Conservation (phyloP, 305 asterid species). For the Fraxinus sp. region DNA sequence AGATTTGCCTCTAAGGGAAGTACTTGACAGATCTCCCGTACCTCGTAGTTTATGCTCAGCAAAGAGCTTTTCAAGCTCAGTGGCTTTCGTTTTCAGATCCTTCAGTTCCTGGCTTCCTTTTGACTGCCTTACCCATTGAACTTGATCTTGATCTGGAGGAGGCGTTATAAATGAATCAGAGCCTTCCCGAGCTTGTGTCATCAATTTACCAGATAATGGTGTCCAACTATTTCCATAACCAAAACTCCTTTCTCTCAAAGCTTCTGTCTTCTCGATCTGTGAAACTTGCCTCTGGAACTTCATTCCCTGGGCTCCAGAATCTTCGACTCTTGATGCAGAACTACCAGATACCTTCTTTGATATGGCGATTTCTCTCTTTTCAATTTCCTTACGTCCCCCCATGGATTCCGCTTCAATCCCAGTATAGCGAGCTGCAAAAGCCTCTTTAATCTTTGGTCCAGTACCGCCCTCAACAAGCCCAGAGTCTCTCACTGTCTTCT, state of each 20-base stretch:
- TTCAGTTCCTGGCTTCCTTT: constrained; percentile 83
- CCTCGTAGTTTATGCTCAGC: constrained; percentile 72
- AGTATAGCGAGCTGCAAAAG: constrained; percentile 43
- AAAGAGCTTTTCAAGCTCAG: constrained; percentile 79
- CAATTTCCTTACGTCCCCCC: constrained; percentile 37
- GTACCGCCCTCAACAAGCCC: constrained; percentile 44
- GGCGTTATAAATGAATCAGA: constrained; percentile 50
- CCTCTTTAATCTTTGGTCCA: constrained; percentile 52
- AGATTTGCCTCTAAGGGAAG: constrained; percentile 46
- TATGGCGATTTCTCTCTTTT: constrained; percentile 35
- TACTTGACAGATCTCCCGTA: constrained; percentile 61
- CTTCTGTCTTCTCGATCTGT: constrained; percentile 43
- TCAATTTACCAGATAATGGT: constrained; percentile 38
- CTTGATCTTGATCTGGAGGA: constrained; percentile 38
- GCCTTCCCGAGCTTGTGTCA: constrained; percentile 45
- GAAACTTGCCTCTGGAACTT: constrained; percentile 44
- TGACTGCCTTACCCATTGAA: constrained; percentile 62
- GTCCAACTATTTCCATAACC: constrained; percentile 31
- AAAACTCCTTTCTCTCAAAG: constrained; percentile 31
- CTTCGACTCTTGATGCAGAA: constrained; percentile 44
- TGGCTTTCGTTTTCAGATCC: constrained; percentile 73
- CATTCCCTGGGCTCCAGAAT: constrained; percentile 46
- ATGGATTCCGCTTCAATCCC: constrained; percentile 45
- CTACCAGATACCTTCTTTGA: constrained; percentile 36
- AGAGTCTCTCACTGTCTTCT: constrained; percentile 39